phyloP scores from a whole-genome alignment of 495 filamentous ascomycete species.

The Xylaria sp. region DNA sequence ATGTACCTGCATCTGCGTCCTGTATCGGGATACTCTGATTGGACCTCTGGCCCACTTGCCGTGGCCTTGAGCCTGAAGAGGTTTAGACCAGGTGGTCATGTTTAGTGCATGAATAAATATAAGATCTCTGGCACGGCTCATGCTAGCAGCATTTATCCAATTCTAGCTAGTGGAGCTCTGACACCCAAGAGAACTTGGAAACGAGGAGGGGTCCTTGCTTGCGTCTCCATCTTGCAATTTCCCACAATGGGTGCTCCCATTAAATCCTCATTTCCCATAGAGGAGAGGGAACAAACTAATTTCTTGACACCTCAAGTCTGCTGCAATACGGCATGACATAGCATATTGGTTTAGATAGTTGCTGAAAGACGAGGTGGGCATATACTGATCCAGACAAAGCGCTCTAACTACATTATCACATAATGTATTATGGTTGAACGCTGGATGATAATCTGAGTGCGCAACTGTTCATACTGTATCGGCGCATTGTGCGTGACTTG shows the following conservation, averaged over 20 bases:
- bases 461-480: neutral
- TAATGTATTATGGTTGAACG: neutral
- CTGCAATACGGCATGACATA: neutral
- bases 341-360: neutral
- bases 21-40: slow-evolving; percentile 11
- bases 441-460: neutral
- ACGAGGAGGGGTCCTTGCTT: slow-evolving; percentile 18
- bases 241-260: slow-evolving; percentile 13
- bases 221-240: slow-evolving; percentile 25
- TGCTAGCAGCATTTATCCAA: slow-evolving; percentile 12
- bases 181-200: slow-evolving; percentile 9
- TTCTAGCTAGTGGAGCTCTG: slow-evolving; percentile 10
- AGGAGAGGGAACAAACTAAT: slow-evolving; percentile 2
- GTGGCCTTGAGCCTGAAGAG: slow-evolving; percentile 15
- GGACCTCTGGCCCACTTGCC: slow-evolving; percentile 6
- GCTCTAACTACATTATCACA: neutral
- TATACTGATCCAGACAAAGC: neutral
- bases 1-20: slow-evolving; percentile 26
- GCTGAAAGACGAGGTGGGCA: neutral
- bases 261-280: slow-evolving; percentile 16
- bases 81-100: neutral
- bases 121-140: slow-evolving; percentile 19
- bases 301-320: neutral
- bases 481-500: neutral
- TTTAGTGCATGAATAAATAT: slow-evolving; percentile 24